Evolutionary conservation across 2,329 filamentous ascomycete genomes (phyloP), one percentile per base, ranked within the genome.

Genomic region (Exophiala spinifera): DNA sequence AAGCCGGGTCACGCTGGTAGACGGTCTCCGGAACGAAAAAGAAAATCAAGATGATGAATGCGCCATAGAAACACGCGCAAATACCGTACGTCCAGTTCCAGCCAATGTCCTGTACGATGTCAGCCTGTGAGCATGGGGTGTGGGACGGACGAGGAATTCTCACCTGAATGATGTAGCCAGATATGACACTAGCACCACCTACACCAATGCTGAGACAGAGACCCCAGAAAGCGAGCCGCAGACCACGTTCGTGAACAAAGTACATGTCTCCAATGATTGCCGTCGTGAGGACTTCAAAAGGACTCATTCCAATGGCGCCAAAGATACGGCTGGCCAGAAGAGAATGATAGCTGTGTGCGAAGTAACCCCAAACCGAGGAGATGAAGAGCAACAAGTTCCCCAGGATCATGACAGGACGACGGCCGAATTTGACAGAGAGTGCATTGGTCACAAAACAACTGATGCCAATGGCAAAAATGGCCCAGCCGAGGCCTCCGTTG

Each of bases 181-280:
- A 67, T 31, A 74, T 67, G 54, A 73, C 66, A 39, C 65, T 67
- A 2, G 68, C 72, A 10, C 71, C 69, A 13, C 65, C 63, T 28
- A 72, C 71, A 33, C 72, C 72, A 56, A 68, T 66, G n/a, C 70
- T 64, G 1, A 74, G 63, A 54, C 72, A 73, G 3, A 74, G 53
- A 51, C 72, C 71, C 69, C 69, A 74, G 20, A 69, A 65, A 5
- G 70, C 67, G 20, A 74, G 66, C 4, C 70, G 66, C 7, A 69
- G 69, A 3, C 66, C 74, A 31, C 74, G 67, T 58, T 76, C 68
- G 59, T 76, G 74, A 13, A 76, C 71, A 51, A 75, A 76, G 61
- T 70, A 76, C 13, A 76, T 53, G 54, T 76, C 74, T 1, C 67
- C 70, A 33, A 76, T 71, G 1, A 76, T 79, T 7, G 57, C 53